phyloP scores from a whole-genome alignment of 2,329 filamentous ascomycete genomes.

The Pseudonectria buxi region DNA sequence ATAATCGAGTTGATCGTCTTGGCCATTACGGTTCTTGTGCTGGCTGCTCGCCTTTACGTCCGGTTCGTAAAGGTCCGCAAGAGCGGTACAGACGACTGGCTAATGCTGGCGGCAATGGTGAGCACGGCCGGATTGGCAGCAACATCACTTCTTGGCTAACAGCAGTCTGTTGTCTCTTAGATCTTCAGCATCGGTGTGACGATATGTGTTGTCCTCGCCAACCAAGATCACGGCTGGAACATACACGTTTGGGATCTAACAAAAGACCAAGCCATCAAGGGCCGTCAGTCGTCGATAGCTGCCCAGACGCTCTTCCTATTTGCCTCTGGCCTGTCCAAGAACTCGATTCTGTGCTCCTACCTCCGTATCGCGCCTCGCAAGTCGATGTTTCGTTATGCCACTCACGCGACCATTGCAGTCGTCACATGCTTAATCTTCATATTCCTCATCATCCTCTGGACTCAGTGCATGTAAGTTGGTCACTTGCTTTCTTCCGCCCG shows the following conservation, averaged over 20 bases:
- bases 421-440: conserved; percentile 23
- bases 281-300: conserved; percentile 32
- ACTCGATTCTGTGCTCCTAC: conserved; percentile 35
- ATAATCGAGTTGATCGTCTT: conserved; percentile 31
- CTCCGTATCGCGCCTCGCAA: conserved; percentile 30
- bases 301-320: conserved; percentile 34
- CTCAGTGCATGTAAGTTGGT: conserved; percentile 29
- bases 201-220: conserved; percentile 29
- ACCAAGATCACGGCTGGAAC: conserved; percentile 30
- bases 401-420: conserved; percentile 19
- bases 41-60: conserved; percentile 33
- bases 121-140: conserved; percentile 12
- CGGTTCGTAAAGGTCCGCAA: conserved; percentile 27
- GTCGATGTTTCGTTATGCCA: conserved; percentile 28
- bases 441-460: conserved; percentile 30
- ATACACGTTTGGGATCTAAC: conserved; percentile 33
- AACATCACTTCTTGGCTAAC: neutral
- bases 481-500: no score
- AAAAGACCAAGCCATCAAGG: conserved; percentile 19
- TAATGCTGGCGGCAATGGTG: conserved; percentile 35
- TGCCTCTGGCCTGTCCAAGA: conserved; percentile 31
- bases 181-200: conserved; percentile 29
- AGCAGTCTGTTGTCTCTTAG: conserved; percentile 10
- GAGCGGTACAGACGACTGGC: conserved; percentile 33
- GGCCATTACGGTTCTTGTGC: conserved; percentile 26